phyloP scores from a whole-genome alignment of 805 yeast genomes.

The Ogataea henricii region DNA sequence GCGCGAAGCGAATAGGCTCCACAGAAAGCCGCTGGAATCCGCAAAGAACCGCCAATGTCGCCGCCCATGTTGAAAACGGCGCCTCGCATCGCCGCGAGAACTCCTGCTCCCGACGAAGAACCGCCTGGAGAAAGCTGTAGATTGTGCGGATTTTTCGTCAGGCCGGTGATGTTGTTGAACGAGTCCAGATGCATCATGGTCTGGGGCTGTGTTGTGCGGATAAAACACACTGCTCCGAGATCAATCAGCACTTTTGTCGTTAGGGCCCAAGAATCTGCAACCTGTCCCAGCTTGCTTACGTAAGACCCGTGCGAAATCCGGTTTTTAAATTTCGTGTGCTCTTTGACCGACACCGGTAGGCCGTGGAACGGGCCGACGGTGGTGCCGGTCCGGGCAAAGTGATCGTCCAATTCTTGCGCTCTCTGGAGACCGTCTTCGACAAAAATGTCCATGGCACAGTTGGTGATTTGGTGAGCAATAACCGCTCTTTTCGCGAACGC shows the following conservation, averaged over 20 bases:
- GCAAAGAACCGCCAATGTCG: slow-evolving; percentile 72
- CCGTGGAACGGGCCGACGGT: slow-evolving; percentile 67
- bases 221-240: slow-evolving; percentile 55
- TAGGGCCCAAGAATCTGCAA: slow-evolving; percentile 37
- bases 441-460: slow-evolving; percentile 46
- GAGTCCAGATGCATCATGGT: slow-evolving; percentile 53
- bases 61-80: slow-evolving; percentile 61
- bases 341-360: slow-evolving; percentile 50
- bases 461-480: slow-evolving; percentile 54
- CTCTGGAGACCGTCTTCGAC: slow-evolving; percentile 58
- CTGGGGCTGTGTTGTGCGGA: slow-evolving; percentile 59
- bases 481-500: slow-evolving; percentile 61
- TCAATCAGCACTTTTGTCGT: slow-evolving; percentile 42
- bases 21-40: slow-evolving; percentile 67
- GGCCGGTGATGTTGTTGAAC: slow-evolving; percentile 33
- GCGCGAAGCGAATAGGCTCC: slow-evolving; percentile 68
- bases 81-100: slow-evolving; percentile 54
- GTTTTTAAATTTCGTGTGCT: slow-evolving; percentile 48
- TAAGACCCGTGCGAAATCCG: slow-evolving; percentile 50
- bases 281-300: slow-evolving; percentile 36
- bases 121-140: slow-evolving; percentile 54
- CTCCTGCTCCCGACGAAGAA: slow-evolving; percentile 65
- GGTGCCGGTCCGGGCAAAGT: slow-evolving; percentile 48
- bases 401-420: slow-evolving; percentile 57
- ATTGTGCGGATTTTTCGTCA: slow-evolving; percentile 11